Base-by-base conservation (phyloP, 257 asterid genomes). In the Fraxinus pennsylvanica region DNA sequence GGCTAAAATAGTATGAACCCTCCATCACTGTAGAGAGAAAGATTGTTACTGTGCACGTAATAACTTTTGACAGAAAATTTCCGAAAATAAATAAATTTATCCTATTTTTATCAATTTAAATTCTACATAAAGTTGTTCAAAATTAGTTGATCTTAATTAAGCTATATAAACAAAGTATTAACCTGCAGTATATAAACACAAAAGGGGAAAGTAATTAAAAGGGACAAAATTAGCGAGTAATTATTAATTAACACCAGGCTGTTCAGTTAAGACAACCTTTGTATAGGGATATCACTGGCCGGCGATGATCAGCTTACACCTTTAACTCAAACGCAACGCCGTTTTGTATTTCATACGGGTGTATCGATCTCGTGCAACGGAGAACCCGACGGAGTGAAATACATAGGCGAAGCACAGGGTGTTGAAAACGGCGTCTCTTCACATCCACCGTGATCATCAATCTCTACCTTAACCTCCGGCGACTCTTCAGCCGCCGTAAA, bases 361-460 rank as follows among this genome's bases (percentile, higher is more conserved):
- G n/a, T 14, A 79, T 76, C 78, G 67, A n/a, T 71, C 17, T 72
- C 89, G 54, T 57, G 87, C 32, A 66, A 76, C 0, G 91, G 91
- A 27, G 91, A 87, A 73, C 79, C 82, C 75, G 81, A 29, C 30
- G 91, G 91, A 29, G 91, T 87, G 59, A 83, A 85, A 83, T 83
- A 87, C 78, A 73, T 4, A 1, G 91, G 89, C 78, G 91, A 81
- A 75, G 81, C 86, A 79, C 88, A 87, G 5, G 91, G 91, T 4
- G 91, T 87, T 43, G 88, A 85, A 68, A 85, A 85, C 84, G 88
- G 85, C 83, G 88, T 81, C 81, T 85, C 47, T 77, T 70, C 83
- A 39, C 47, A 70, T 43, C 45, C 73, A 21, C 30, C 79, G 25
- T 69, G 79, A 6, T 30, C 68, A 6, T 36, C 85, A 33, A 71